Evolutionary conservation across 805 yeast genomes (phyloP).

Genomic region (Tetrapisispora nanseiensis): DNA sequence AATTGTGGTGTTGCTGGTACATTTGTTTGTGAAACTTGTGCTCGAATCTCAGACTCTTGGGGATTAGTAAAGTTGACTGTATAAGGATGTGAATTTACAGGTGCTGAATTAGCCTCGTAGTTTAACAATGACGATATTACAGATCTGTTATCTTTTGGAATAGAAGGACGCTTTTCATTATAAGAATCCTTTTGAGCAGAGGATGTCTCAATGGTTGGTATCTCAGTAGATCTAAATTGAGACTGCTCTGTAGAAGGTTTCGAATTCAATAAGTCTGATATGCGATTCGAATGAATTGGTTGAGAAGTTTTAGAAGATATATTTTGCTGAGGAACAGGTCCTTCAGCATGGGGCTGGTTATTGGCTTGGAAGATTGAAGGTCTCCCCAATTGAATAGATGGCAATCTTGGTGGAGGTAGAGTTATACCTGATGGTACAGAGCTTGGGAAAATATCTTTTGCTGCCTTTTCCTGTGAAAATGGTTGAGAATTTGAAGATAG

Average conservation of each 20-base stretch:
- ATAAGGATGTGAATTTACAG: neutral
- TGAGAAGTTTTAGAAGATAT: neutral
- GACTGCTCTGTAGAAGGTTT: neutral
- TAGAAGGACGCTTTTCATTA: neutral
- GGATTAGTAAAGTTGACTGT: neutral
- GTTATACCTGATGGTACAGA: conserved; percentile 15
- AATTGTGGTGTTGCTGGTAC: neutral
- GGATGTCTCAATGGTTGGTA: no score
- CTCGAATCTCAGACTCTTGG: no score
- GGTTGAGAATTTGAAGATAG: conserved; percentile 7
- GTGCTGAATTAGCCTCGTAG: neutral
- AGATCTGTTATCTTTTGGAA: conserved; percentile 3
- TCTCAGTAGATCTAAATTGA: neutral
- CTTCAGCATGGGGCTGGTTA: neutral
- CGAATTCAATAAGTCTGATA: conserved; percentile 3
- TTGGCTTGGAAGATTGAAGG: neutral
- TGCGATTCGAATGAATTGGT: neutral
- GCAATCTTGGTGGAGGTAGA: conserved; percentile 27
- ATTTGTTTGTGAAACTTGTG: neutral
- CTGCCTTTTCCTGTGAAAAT: conserved; percentile 7
- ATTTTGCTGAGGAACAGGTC: neutral
- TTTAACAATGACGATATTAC: conserved; percentile 12
- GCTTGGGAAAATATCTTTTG: conserved; percentile 17
- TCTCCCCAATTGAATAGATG: conserved; percentile 21
- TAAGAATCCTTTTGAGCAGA: no score